Conservation (phyloP, 306 rosid genomes). For the Dalbergia cochinchinensis region DNA sequence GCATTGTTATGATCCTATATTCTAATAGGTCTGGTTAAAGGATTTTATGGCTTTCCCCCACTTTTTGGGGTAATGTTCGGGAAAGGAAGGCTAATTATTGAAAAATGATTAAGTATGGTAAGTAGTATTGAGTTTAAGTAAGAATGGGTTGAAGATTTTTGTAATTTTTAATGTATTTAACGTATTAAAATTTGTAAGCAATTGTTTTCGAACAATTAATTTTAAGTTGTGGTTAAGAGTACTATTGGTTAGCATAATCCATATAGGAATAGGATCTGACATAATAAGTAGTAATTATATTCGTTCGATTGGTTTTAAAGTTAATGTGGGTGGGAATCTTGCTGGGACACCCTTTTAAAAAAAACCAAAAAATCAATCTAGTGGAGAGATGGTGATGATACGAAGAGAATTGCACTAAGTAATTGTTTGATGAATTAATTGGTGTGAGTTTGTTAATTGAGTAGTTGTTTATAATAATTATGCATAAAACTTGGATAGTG, state of each 20-base stretch:
- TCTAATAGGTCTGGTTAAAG: no score
- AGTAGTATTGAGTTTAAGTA: no score
- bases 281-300: not conserved
- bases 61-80: no score
- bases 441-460: not conserved
- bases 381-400: conserved; percentile 42
- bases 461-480: not conserved
- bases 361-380: not conserved
- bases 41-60: no score
- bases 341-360: conserved; percentile 7
- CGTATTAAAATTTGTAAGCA: no score
- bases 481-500: conserved; percentile 4
- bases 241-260: no score
- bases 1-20: not conserved
- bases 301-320: not conserved
- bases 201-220: no score
- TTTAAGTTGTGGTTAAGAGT: no score
- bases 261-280: not conserved
- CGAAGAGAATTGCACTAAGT: conserved; percentile 34
- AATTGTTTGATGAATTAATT: conserved; percentile 10
- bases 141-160: no score
- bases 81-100: not conserved
- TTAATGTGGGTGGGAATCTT: conserved; percentile 33
- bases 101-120: not conserved
- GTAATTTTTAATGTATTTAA: no score